These are phyloP conservation scores for Geosmithia putterillii DNA, from an alignment of 2,329 filamentous ascomycete species.

Conservation along the genomic window DNA sequence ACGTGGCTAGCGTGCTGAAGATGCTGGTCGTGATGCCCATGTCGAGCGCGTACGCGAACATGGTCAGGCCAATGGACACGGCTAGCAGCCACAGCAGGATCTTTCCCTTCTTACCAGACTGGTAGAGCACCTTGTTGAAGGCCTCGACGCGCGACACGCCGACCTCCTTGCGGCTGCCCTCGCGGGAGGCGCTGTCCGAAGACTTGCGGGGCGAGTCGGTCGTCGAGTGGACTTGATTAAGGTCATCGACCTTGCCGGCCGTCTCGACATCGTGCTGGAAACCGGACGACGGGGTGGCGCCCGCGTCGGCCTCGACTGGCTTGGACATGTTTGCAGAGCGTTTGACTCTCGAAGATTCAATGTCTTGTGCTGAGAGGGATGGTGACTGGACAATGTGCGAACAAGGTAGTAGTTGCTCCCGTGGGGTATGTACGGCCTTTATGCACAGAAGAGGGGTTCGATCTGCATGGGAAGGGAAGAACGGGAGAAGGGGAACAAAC, in stretches of 20 bases:
- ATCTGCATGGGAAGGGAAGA: no score
- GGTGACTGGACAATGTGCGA: no score
- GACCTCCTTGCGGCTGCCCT: constrained; percentile 4
- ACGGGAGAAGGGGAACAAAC: no score
- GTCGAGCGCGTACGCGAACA: constrained; percentile 26
- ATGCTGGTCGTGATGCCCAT: constrained; percentile 20
- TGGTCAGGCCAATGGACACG: constrained; percentile 20
- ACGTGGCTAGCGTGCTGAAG: constrained; percentile 19
- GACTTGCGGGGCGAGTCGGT: background rate
- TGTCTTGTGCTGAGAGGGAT: no score
- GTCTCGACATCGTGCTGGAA: background rate
- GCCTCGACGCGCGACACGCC: constrained; percentile 22
- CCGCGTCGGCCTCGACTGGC: background rate
- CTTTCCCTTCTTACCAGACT: constrained; percentile 20
- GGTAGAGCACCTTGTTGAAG: constrained; percentile 25
- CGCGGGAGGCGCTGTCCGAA: background rate
- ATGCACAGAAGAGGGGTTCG: no score
- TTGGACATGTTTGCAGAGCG: no score
- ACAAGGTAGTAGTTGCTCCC: no score
- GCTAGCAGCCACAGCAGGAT: constrained; percentile 20
- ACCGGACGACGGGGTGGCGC: background rate
- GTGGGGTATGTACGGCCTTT: no score
- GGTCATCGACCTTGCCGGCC: background rate
- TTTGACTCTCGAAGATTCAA: no score
- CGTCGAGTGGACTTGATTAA: background rate